Evolutionary conservation across 257 asterid genomes (phyloP), one percentile per base, ranked within the genome.

Genomic region (Paraleonurus japonicus): DNA sequence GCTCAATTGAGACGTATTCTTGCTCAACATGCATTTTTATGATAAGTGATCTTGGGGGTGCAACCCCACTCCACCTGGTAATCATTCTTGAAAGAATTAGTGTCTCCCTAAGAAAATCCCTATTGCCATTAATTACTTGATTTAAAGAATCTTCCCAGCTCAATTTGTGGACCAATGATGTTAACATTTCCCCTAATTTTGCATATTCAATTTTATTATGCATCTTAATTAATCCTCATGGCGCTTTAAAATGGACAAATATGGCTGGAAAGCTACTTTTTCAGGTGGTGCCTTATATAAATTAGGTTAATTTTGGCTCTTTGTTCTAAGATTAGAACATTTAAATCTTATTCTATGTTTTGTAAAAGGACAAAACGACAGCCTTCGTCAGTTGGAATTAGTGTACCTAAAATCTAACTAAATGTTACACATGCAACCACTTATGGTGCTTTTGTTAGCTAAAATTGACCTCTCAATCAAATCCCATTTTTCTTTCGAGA

Each of bases 101-200:
- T 70, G 68, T 65, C 30, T 45, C 13, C 28, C 64, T 9, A 51
- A 77, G 68, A 7, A 39, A 41, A 65, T 54, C 28, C 53, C 6
- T 41, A 6, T 11, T 72, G 76, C 78, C 73, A 5, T 61, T n/a
- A 6, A 5, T 61, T n/a, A 6, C 19, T 35, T 37, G 73, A 50
- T 75, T 37, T 35, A 26, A 33, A 63, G 80, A 84, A 73, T 76
- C 75, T 71, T 71, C 13, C 4, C 3, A 64, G 58, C 69, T 79
- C 84, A 26, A 61, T 15, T 55, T 16, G 8, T 37, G 17, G 16
- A 33, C 48, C 72, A 32, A 3, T 50, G 81, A 79, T 37, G 1
- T 24, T 19, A 48, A 77, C 83, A 77, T 69, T 69, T 72, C 65
- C 71, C 80, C 81, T 55, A 62, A 69, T 58, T 60, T 65, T 26